Percentiles rank a stretch among this genome's conserved stretches.
These are phyloP conservation scores for Lunularia cruciata DNA, from an alignment of 225 moss, liverwort and hornwort genomes.

Conservation along the genomic window DNA sequence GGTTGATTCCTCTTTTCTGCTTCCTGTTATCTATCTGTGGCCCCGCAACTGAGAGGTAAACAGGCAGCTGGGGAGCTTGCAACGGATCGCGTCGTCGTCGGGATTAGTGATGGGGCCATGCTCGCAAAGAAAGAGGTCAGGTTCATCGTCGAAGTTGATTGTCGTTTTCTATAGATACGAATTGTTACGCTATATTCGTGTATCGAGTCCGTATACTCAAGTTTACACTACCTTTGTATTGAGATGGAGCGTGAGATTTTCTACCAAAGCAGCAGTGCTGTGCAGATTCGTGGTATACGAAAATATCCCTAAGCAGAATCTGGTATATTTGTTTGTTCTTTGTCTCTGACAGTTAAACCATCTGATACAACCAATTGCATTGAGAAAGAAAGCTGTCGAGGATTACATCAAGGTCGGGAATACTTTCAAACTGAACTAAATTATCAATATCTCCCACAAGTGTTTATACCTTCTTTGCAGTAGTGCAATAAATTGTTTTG, in stretches of 20 bases:
- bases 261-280: too few species aligned
- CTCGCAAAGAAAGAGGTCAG: constrained; percentile 66
- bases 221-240: background rate
- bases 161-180: too few species aligned
- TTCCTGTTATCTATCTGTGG: background rate
- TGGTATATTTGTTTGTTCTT: background rate
- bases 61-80: constrained; percentile 80
- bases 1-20: background rate
- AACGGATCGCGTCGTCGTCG: constrained; percentile 71
- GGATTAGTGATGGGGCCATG: constrained; percentile 72
- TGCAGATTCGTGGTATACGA: too few species aligned
- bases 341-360: constrained; percentile 47
- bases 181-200: too few species aligned
- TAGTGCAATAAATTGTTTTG: background rate
- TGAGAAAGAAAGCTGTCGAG: constrained; percentile 68
- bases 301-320: too few species aligned
- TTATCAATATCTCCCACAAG: background rate
- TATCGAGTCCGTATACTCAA: too few species aligned
- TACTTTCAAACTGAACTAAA: background rate
- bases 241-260: too few species aligned
- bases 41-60: too few species aligned
- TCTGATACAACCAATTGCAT: constrained; percentile 64
- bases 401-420: constrained; percentile 54
- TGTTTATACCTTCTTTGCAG: too few species aligned
- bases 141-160: background rate